Evolutionary conservation across 2,329 filamentous ascomycete genomes (phyloP).

Genomic region (Penicillium capsulatum): DNA sequence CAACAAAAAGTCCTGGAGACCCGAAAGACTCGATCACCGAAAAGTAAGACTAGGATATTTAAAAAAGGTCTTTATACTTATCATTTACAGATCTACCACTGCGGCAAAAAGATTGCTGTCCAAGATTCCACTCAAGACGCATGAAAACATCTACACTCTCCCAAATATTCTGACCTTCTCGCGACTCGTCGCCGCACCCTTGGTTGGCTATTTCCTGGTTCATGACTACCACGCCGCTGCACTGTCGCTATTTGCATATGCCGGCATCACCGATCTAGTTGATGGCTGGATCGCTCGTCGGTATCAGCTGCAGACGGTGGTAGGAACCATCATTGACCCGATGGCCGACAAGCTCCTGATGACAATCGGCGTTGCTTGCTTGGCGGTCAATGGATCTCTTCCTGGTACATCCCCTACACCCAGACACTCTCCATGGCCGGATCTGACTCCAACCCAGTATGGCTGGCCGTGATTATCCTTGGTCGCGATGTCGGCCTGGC

Average conservation of each 20-base stretch:
- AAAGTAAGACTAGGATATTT: not conserved
- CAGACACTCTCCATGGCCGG: conserved; percentile 1
- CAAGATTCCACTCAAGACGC: conserved; percentile 37
- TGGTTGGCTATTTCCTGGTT: conserved; percentile 83
- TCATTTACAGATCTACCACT: conserved; percentile 13
- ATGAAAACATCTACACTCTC: conserved; percentile 95
- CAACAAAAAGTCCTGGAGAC: conserved; percentile 22
- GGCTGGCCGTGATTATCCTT: conserved; percentile 84
- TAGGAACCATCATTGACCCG: conserved; percentile 90
- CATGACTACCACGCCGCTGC: conserved; percentile 76
- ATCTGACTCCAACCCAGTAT: conserved; percentile 53
- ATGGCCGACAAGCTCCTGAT: conserved; percentile 97
- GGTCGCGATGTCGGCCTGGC: conserved; percentile 80
- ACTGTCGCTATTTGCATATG: conserved; percentile 83
- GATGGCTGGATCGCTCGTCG: conserved; percentile 90
- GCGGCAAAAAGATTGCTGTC: conserved; percentile 33
- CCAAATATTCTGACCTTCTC: conserved; percentile 90
- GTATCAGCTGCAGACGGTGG: conserved; percentile 86
- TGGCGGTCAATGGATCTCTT: conserved; percentile 77
- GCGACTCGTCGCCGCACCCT: conserved; percentile 74
- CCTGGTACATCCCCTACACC: conserved; percentile 56
- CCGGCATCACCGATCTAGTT: conserved; percentile 83
- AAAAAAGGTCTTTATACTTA: conserved; percentile 7
- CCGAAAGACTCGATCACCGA: conserved; percentile 5
- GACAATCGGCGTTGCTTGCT: conserved; percentile 82